These are phyloP conservation scores for Bryum argenteum DNA, from an alignment of 225 moss, liverwort and hornwort species.

Conservation along the genomic window DNA sequence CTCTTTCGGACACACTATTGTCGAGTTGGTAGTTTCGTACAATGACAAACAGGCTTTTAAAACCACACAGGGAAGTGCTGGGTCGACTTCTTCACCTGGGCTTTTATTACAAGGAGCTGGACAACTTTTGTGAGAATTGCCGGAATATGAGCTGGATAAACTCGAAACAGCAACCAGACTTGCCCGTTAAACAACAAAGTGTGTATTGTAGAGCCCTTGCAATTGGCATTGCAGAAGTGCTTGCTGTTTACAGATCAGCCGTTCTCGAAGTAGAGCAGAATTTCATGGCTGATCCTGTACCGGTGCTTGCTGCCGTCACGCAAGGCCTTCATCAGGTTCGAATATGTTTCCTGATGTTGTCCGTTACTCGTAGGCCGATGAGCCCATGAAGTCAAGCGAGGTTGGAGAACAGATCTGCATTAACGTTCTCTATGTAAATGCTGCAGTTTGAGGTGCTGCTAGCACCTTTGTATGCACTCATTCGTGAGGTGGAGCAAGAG, in stretches of 20 bases:
- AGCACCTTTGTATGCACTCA: constrained; percentile 83
- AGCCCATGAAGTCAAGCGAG: constrained; percentile 1
- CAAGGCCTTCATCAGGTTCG: constrained; percentile 90
- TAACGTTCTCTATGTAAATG: constrained; percentile 18
- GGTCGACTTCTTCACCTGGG: constrained; percentile 88
- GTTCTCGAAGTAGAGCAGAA: constrained; percentile 91
- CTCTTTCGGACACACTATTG: constrained; percentile 1
- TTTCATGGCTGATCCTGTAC: constrained; percentile 87
- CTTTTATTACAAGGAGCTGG: constrained; percentile 89
- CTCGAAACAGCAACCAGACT: constrained; percentile 58
- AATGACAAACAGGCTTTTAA: constrained; percentile 16
- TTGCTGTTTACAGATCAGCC: constrained; percentile 92
- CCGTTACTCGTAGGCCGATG: constrained; percentile 8
- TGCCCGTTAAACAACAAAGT: constrained; percentile 62
- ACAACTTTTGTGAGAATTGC: constrained; percentile 76
- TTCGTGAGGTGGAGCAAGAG: constrained; percentile 90
- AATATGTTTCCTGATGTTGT: not conserved
- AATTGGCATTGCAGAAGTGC: constrained; percentile 90
- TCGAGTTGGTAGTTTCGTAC: constrained; percentile 19
- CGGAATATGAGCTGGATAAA: constrained; percentile 94
- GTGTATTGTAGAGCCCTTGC: constrained; percentile 95
- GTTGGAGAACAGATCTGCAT: constrained; percentile 15
- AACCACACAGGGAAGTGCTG: constrained; percentile 60
- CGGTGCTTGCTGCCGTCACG: constrained; percentile 90
- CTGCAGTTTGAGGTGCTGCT: constrained; percentile 92